Evolutionary conservation across 129 eudicot genomes (phyloP), one percentile per base, ranked within the genome.

Genomic region (Ambrosia trifida): DNA sequence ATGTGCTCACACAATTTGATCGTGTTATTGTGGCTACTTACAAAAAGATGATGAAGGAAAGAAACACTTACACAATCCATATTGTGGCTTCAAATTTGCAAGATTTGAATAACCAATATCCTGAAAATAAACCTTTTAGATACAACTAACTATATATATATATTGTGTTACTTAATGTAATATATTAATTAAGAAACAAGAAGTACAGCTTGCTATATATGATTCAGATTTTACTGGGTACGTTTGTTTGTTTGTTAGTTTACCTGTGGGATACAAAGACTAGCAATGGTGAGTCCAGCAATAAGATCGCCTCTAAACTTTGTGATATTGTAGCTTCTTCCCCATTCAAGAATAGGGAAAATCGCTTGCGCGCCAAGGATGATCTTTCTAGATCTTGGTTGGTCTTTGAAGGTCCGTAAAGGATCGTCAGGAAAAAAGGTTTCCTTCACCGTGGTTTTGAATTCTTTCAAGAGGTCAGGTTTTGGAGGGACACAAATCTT

Each of bases 221-320:
- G 44, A 38, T 10, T 40, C 10, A 6, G 44, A 40, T 40, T 40
- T 40, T 40, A 40, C 44, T 40, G 10, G 11, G 44, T 7, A 40
- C 44, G 11, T 40, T 40, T 40, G 44, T 40, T 40, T 5, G 44
- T 40, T 40, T 40, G 44, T 40, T 40, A 6, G 44, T 40, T 40
- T 75, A 88, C 97, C 96, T 86, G 96, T 64, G 97, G 97, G 58
- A 91, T 91, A 75, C 95, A 88, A 64, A 88, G 96, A 74, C 89
- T 88, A 12, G 96, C 96, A 79, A 88, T 85, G 74, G 96, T 89
- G 70, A 91, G 85, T 36, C 97, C 97, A 67, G 97, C 68, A 62
- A 91, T 86, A 38, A 91, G 76, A 72, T 91, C 97, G 16, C 96
- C 96, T 78, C 80, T 82, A 52, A 91, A 81, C 64, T 91, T 91